Percentiles rank a stretch among this genome's conserved stretches.
These are phyloP conservation scores for Colletotrichum sp. DNA, from an alignment of 2,329 filamentous ascomycete genomes.

Conservation along the genomic window DNA sequence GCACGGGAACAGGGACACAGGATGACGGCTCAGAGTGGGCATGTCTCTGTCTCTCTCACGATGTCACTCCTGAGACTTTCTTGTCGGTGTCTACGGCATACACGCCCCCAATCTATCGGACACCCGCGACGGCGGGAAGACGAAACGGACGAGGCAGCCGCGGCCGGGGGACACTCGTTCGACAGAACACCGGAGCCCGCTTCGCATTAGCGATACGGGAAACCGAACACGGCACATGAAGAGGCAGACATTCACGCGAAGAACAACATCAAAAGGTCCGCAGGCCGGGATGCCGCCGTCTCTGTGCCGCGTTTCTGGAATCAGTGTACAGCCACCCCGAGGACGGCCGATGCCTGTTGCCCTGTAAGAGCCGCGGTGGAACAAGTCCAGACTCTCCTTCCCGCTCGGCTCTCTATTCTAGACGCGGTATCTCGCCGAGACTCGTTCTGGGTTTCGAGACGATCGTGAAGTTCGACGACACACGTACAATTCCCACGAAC, in stretches of 20 bases:
- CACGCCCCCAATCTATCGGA: slow-evolving; percentile 9
- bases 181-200: not conserved
- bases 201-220: not conserved
- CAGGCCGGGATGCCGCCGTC: not conserved
- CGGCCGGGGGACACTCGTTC: not conserved
- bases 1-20: not conserved
- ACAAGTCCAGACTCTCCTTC: not conserved
- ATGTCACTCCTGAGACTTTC: not conserved
- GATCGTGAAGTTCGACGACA: not conserved
- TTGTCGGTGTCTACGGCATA: not conserved
- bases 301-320: not conserved
- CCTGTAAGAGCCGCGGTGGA: not conserved
- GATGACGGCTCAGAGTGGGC: not conserved
- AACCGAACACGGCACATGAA: not conserved
- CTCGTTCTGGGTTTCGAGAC: not conserved
- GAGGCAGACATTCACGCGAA: not conserved
- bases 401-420: not conserved
- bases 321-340: not conserved
- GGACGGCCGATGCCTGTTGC: not conserved
- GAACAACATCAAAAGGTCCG: not conserved
- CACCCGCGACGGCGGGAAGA: not conserved
- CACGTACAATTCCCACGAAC: not conserved
- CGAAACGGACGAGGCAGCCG: not conserved
- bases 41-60: not conserved
- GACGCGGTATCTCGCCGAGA: not conserved